These are phyloP conservation scores for Starmerella gropengiesseri DNA, from an alignment of 805 yeast genomes.

Conservation along the genomic window DNA sequence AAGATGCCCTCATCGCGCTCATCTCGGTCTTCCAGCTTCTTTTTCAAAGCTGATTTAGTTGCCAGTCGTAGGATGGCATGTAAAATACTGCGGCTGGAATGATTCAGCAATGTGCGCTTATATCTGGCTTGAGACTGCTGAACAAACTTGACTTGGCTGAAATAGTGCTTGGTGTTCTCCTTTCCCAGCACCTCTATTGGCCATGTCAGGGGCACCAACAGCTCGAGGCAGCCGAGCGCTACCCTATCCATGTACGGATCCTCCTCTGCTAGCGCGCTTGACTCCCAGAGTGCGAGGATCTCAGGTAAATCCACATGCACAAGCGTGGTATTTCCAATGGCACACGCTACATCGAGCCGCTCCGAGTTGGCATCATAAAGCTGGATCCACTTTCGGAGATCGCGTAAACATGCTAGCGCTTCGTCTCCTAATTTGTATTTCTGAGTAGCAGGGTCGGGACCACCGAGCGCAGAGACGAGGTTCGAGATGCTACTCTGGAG, in stretches of 20 bases:
- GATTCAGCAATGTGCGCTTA: constrained; percentile 54
- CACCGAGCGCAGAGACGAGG: constrained; percentile 83
- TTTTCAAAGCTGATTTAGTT: constrained; percentile 12
- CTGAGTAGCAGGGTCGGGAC: constrained; percentile 53
- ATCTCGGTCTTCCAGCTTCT: constrained; percentile 53
- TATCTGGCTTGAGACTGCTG: constrained; percentile 58
- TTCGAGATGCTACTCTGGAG: constrained; percentile 59
- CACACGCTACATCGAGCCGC: constrained; percentile 73
- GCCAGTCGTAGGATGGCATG: constrained; percentile 61
- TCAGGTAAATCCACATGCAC: constrained; percentile 62
- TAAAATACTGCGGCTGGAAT: constrained; percentile 50
- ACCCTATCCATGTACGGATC: constrained; percentile 43
- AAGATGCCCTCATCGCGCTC: constrained; percentile 63
- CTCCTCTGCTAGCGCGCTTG: constrained; percentile 15
- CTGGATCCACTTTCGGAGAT: constrained; percentile 77
- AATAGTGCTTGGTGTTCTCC: constrained; percentile 44
- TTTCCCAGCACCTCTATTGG: constrained; percentile 57
- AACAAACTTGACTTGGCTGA: constrained; percentile 46
- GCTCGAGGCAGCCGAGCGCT: constrained; percentile 62
- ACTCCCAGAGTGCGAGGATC: constrained; percentile 67
- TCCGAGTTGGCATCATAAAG: constrained; percentile 65
- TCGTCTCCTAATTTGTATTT: constrained; percentile 80
- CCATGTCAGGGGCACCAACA: constrained; percentile 77
- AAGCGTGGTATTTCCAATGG: constrained; percentile 70
- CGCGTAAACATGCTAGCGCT: constrained; percentile 74